Percentiles rank a stretch among this genome's conserved stretches.
phyloP scores from a whole-genome alignment of 108 stramenopile species.

The Cyclotella kingstonii region DNA sequence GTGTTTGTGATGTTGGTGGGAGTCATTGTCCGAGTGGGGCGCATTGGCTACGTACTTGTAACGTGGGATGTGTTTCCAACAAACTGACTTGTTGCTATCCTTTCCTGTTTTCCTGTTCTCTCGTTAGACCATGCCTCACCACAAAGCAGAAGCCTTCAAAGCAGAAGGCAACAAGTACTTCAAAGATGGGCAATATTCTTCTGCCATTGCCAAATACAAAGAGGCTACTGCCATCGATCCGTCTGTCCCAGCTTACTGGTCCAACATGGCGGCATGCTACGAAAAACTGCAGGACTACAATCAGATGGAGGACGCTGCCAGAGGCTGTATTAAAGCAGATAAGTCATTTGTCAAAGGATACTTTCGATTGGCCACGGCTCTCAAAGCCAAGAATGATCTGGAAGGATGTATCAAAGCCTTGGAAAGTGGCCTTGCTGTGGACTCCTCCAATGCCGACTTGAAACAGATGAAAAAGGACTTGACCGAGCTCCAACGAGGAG shows the following conservation, averaged over 20 bases:
- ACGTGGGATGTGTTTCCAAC: no score
- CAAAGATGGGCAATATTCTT: conserved; percentile 74
- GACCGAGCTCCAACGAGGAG: conserved; percentile 81
- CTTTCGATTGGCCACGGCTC: conserved; percentile 91
- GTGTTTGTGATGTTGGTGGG: no score
- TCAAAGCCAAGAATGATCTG: conserved; percentile 74
- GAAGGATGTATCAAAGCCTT: conserved; percentile 86
- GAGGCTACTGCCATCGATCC: conserved; percentile 78
- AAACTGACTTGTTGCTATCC: not conserved
- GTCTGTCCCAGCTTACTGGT: conserved; percentile 83
- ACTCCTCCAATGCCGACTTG: conserved; percentile 81
- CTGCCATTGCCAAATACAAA: conserved; percentile 90
- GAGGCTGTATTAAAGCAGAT: conserved; percentile 92
- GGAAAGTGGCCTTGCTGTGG: conserved; percentile 79
- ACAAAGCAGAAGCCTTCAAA: conserved; percentile 79
- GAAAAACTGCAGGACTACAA: conserved; percentile 91
- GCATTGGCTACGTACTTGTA: no score
- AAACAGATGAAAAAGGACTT: conserved; percentile 92
- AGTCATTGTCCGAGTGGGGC: no score
- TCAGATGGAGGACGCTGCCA: conserved; percentile 87
- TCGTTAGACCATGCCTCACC: conserved; percentile 47
- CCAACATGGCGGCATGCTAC: conserved; percentile 91
- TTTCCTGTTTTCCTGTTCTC: no score
- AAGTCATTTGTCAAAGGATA: conserved; percentile 96
- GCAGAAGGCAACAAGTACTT: conserved; percentile 88